Evolutionary conservation across 306 rosid species (phyloP).

Genomic region (Begonia peltatifolia): DNA sequence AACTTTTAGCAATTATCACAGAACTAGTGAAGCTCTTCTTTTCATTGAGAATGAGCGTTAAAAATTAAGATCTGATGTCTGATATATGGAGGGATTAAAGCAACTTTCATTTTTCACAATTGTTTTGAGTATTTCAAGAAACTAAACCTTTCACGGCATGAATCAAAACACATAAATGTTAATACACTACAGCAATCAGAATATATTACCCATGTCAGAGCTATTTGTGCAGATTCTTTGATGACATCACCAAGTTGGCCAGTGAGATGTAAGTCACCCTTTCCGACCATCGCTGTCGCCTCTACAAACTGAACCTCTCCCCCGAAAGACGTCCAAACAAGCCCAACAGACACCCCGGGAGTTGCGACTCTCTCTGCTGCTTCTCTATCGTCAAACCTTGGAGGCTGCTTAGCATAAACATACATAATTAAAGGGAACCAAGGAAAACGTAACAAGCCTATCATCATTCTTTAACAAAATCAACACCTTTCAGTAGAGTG

Average conservation of each 20-base stretch:
- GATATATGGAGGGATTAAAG: too few species aligned
- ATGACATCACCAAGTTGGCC: slow-evolving; percentile 98
- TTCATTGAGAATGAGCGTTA: too few species aligned
- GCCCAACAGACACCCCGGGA: slow-evolving; percentile 85
- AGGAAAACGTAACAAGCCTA: slow-evolving; percentile 1
- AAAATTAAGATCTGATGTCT: too few species aligned
- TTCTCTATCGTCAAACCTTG: slow-evolving; percentile 77
- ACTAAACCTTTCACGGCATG: too few species aligned
- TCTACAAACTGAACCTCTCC: slow-evolving; percentile 99
- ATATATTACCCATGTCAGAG: slow-evolving; percentile 79
- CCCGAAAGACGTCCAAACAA: slow-evolving; percentile 95
- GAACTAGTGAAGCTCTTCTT: too few species aligned
- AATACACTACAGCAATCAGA: too few species aligned
- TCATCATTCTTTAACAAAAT: too few species aligned
- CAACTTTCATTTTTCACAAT: too few species aligned
- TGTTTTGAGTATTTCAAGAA: too few species aligned
- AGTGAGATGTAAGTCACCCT: slow-evolving; percentile 91
- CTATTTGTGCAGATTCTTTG: slow-evolving; percentile 96
- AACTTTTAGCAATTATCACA: too few species aligned
- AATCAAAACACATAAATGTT: too few species aligned
- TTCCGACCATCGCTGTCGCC: slow-evolving; percentile 82
- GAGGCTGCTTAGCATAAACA: slow-evolving; percentile 44
- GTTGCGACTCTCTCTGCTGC: slow-evolving; percentile 73
- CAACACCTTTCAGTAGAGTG: too few species aligned
- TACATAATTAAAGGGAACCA: slow-evolving; percentile 4